Conservation (phyloP, 1,139 yeast species). For the Zygotorulaspora mrakii region DNA sequence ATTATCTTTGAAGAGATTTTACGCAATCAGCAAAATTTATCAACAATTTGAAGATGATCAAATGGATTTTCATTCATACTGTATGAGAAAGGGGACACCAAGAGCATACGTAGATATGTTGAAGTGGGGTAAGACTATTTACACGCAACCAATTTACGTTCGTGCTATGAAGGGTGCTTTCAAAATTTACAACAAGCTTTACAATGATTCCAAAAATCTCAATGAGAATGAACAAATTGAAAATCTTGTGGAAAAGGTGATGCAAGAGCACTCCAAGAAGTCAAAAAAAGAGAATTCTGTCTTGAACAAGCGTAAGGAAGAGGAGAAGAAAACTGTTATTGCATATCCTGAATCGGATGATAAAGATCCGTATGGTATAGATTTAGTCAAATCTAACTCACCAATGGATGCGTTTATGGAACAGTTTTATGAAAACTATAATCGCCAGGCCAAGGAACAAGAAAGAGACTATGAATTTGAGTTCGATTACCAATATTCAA, state of each 20-base stretch:
- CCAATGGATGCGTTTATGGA: constrained; percentile 43
- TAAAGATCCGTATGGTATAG: constrained; percentile 44
- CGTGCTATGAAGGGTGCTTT: constrained; percentile 69
- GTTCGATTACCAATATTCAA: constrained; percentile 43
- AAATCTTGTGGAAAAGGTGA: constrained; percentile 15
- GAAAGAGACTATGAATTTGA: constrained; percentile 41
- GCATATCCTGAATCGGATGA: constrained; percentile 40
- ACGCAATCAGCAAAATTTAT: constrained; percentile 63
- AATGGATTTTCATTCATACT: constrained; percentile 89
- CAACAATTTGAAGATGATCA: constrained; percentile 77
- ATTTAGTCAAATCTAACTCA: constrained; percentile 36
- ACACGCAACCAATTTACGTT: constrained; percentile 62
- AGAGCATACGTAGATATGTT: constrained; percentile 74
- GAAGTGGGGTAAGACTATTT: constrained; percentile 76
- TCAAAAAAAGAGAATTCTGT: constrained; percentile 41
- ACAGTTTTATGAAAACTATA: constrained; percentile 39
- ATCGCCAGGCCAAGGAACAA: constrained; percentile 35
- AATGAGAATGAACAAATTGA: constrained; percentile 28
- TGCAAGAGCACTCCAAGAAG: constrained; percentile 36
- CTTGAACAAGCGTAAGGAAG: constrained; percentile 39
- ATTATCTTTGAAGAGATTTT: constrained; percentile 74
- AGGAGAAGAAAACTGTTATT: constrained; percentile 38
- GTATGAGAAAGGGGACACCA: constrained; percentile 88
- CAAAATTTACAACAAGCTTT: constrained; percentile 51
- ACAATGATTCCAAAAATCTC: constrained; percentile 32